These are phyloP conservation scores for Nemania sp. DNA, from an alignment of 2,329 filamentous ascomycete species.

Conservation along the genomic window DNA sequence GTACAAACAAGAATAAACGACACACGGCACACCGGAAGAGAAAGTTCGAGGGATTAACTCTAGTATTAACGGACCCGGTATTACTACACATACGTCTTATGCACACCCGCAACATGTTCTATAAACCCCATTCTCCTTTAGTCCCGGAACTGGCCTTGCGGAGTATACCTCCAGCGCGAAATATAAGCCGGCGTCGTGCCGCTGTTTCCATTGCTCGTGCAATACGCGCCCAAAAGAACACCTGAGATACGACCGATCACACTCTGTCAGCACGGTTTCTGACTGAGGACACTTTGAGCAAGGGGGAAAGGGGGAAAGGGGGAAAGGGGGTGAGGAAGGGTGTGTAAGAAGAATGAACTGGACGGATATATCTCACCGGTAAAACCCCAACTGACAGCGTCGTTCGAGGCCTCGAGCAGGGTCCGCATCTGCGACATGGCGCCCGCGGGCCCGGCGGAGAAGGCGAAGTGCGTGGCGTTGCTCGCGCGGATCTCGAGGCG, in stretches of 20 bases:
- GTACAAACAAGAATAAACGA: no score
- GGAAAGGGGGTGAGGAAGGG: not conserved
- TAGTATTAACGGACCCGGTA: no score
- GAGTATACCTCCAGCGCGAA: slow-evolving; percentile 52
- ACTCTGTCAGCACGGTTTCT: slow-evolving; percentile 8
- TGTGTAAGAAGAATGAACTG: no score
- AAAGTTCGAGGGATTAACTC: no score
- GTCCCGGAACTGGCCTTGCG: slow-evolving; percentile 44
- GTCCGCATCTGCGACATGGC: slow-evolving; percentile 41
- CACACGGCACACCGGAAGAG: no score
- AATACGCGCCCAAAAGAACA: slow-evolving; percentile 55
- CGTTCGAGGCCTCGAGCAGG: slow-evolving; percentile 42
- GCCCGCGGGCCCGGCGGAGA: slow-evolving; percentile 44
- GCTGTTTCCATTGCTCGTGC: slow-evolving; percentile 55
- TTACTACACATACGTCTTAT: no score
- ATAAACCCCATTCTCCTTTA: slow-evolving; percentile 14
- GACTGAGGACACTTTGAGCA: not conserved
- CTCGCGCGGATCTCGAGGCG: slow-evolving; percentile 48
- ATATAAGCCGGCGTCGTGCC: slow-evolving; percentile 52
- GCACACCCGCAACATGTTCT: no score
- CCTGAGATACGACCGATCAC: slow-evolving; percentile 40
- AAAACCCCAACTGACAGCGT: slow-evolving; percentile 46
- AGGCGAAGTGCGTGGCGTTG: slow-evolving; percentile 52
- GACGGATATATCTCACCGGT: slow-evolving; percentile 41
- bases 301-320: not conserved